A percentile compares a stretch with the other conserved stretches of the same genome.
These are phyloP conservation scores for Sporothrix sp. DNA, from an alignment of 2,329 filamentous ascomycete genomes.

Conservation along the genomic window DNA sequence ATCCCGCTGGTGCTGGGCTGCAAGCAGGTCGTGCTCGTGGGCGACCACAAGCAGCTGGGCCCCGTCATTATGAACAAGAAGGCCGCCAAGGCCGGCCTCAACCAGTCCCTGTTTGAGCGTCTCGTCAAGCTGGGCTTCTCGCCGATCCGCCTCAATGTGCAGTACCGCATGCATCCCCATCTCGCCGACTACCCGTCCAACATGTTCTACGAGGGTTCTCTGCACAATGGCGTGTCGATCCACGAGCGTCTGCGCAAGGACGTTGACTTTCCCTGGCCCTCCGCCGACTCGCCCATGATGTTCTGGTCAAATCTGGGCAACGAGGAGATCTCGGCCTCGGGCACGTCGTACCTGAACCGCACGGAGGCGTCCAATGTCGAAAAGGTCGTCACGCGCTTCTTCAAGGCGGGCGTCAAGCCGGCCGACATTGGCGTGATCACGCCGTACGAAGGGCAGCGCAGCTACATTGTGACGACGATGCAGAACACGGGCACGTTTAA, in stretches of 20 bases:
- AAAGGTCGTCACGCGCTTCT: conserved; percentile 96
- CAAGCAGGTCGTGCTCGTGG: conserved; percentile 97
- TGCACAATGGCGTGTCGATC: conserved; percentile 92
- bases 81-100: conserved; percentile 91
- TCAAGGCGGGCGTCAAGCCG: conserved; percentile 96
- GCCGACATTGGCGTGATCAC: conserved; percentile 95
- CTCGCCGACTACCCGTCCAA: conserved; percentile 96
- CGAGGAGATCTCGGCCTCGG: conserved; percentile 95
- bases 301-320: conserved; percentile 98
- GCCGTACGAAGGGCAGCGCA: conserved; percentile 95
- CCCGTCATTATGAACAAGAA: conserved; percentile 99
- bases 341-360: conserved; percentile 95
- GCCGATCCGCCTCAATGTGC: conserved; percentile 88
- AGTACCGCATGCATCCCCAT: conserved; percentile 98
- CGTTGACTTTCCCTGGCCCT: conserved; percentile 97
- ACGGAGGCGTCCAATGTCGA: conserved; percentile 96
- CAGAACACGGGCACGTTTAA: conserved; percentile 95
- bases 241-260: conserved; percentile 81
- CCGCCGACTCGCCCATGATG: conserved; percentile 95
- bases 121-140: conserved; percentile 83
- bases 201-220: conserved; percentile 97
- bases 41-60: conserved; percentile 94
- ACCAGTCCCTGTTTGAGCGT: conserved; percentile 97
- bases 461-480: conserved; percentile 99
- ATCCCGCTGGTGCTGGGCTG: conserved; percentile 94